Percentiles rank a stretch among this genome's conserved stretches.
phyloP scores from a whole-genome alignment of 768 basidiomycete species.

The Dentipellis sp. region DNA sequence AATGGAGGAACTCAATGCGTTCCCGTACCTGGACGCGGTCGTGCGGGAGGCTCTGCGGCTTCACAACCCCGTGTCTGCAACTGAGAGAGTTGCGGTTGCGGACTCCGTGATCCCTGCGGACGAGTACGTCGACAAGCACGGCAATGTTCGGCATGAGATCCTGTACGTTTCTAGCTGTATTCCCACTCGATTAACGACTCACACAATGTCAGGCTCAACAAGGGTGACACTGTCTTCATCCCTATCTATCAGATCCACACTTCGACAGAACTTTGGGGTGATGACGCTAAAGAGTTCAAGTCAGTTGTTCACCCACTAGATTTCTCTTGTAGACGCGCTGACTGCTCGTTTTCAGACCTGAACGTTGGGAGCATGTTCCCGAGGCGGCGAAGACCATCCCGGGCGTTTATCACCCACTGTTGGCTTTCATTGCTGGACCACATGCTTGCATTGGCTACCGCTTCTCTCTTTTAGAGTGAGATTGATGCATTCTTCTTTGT shows the following conservation, averaged over 20 bases:
- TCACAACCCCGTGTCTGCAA: constrained; percentile 9
- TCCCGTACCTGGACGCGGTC: constrained; percentile 50
- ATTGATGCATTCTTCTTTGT: not conserved
- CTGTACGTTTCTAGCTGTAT: constrained; percentile 1
- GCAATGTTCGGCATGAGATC: constrained; percentile 8
- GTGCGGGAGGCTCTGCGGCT: constrained; percentile 9
- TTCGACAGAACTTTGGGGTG: constrained; percentile 13
- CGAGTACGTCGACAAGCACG: constrained; percentile 14
- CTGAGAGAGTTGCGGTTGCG: constrained; percentile 4
- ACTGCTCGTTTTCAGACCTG: constrained; percentile 6
- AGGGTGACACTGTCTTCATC: constrained; percentile 7
- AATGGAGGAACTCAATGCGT: constrained; percentile 58
- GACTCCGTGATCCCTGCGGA: constrained; percentile 12
- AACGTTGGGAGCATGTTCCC: constrained; percentile 14
- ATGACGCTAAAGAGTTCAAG: constrained; percentile 17
- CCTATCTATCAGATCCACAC: constrained; percentile 8
- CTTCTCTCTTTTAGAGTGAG: constrained; percentile 13
- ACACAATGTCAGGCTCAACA: not conserved
- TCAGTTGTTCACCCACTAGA: constrained; percentile 9
- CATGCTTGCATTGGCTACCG: constrained; percentile 15
- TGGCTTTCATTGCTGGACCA: constrained; percentile 10
- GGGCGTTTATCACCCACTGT: constrained; percentile 8
- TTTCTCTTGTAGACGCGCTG: not conserved
- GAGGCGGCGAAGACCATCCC: constrained; percentile 4
- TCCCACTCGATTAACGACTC: not conserved